Conservation (phyloP, 2,329 filamentous ascomycete species). For the Aspergillus glaucus region DNA sequence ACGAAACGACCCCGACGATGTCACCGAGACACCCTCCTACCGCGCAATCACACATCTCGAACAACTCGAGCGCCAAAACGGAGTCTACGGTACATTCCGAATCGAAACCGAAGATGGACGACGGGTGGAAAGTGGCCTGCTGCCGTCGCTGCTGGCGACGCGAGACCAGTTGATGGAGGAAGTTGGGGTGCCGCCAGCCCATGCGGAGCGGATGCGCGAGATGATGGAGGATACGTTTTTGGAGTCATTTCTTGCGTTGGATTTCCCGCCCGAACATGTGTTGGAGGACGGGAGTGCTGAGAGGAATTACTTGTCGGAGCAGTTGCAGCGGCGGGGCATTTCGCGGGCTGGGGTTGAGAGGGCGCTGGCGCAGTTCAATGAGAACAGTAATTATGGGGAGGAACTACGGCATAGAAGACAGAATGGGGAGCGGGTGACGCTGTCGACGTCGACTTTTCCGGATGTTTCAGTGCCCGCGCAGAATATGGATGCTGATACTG, state of each 20-base stretch:
- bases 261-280: slow-evolving; percentile 33
- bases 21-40: slow-evolving; percentile 28
- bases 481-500: slow-evolving; percentile 30
- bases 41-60: slow-evolving; percentile 35
- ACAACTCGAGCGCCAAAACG: slow-evolving; percentile 34
- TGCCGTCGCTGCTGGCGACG: slow-evolving; percentile 38
- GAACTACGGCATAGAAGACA: slow-evolving; percentile 32
- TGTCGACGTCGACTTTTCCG: slow-evolving; percentile 28
- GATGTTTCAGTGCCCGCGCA: slow-evolving; percentile 20
- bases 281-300: slow-evolving; percentile 28
- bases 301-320: slow-evolving; percentile 31
- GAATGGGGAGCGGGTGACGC: slow-evolving; percentile 33
- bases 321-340: slow-evolving; percentile 35
- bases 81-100: slow-evolving; percentile 38
- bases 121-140: slow-evolving; percentile 35
- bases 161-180: slow-evolving; percentile 38
- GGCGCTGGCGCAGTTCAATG: slow-evolving; percentile 34
- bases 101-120: slow-evolving; percentile 38
- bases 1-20: slow-evolving; percentile 21
- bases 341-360: slow-evolving; percentile 31
- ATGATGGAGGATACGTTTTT: slow-evolving; percentile 41
- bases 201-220: slow-evolving; percentile 37
- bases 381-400: slow-evolving; percentile 34
- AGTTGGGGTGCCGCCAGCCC: slow-evolving; percentile 30
- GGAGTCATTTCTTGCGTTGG: slow-evolving; percentile 37